Evolutionary conservation across 2,329 filamentous ascomycete genomes (phyloP), one percentile per base, ranked within the genome.

Genomic region (Sporothrix luriei): DNA sequence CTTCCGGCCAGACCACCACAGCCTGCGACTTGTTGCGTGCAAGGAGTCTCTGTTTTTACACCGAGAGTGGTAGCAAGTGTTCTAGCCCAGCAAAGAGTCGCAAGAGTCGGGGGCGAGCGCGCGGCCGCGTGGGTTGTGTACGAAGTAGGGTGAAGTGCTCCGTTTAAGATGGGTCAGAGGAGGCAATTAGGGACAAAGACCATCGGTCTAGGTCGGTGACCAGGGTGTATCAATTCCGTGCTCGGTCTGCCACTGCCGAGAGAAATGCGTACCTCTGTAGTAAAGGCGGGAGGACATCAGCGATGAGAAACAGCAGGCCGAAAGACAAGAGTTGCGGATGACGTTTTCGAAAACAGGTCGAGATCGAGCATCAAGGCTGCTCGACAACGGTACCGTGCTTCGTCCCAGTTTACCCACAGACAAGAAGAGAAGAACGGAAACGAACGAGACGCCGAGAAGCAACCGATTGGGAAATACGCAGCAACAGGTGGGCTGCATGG

Each of bases 1-100:
- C 52, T 68, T 70, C 68, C 68, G 66, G 66, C 66, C 65, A 55
- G 68, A 59, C 62, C 65, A 49, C 21, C 57, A 33, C 46, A 49
- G 49, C 64, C 64, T 66, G 64, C 51, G 46, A 29, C n/a, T 24
- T 51, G 48, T 65, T 51, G 43, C 13, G 43, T 51, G 69, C 57
- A 46, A 62, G n/a, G 3, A 55, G 65, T 68, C 38, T 68, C 59
- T 57, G 40, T 59, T 14, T 66, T 59, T 64, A 52, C 43, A 29
- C 59, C 49, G 26, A 43, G 4, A 46, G 57, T n/a, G 3, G 26
- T 55, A 46, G 57, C 54, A 57, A 40, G 29, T 19, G 57, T 62
- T 62, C 57, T 62, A 21, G 57, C 57, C 33, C 57, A 46, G 38
- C 57, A 21, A 62, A 38, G 4, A 38, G 43, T 62, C 57, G 57